phyloP scores from a whole-genome alignment of 352 stramenopile genomes.

The Globisporangium carolinianum region DNA sequence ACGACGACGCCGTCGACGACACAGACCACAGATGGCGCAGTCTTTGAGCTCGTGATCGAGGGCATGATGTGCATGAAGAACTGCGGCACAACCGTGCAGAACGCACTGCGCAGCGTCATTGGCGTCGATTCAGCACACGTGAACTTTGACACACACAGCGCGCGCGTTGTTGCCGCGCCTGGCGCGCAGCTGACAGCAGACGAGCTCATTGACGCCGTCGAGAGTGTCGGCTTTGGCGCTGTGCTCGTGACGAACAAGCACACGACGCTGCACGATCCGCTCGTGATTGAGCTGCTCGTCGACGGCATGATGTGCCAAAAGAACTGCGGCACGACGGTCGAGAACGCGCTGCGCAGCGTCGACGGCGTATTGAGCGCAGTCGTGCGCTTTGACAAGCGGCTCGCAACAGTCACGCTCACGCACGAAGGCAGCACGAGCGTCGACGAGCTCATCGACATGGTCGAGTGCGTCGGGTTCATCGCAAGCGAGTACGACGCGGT shows the following conservation, averaged over 20 bases:
- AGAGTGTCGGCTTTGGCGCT: constrained; percentile 72
- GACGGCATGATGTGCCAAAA: constrained; percentile 95
- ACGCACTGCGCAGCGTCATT: constrained; percentile 50
- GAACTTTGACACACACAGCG: constrained; percentile 54
- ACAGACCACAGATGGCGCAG: background rate
- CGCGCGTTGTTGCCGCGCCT: constrained; percentile 39
- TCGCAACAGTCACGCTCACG: constrained; percentile 49
- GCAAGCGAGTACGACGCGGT: constrained; percentile 49
- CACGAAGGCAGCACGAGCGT: constrained; percentile 38
- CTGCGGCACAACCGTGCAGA: constrained; percentile 88
- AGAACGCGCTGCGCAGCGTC: constrained; percentile 78
- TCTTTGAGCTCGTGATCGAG: constrained; percentile 72
- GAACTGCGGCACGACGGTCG: constrained; percentile 90
- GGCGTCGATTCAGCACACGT: constrained; percentile 70
- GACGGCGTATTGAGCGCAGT: constrained; percentile 59
- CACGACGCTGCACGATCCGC: constrained; percentile 12
- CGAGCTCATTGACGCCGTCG: constrained; percentile 71
- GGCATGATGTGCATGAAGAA: constrained; percentile 96
- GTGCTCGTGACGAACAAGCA: constrained; percentile 13
- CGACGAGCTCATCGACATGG: constrained; percentile 65
- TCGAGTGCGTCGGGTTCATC: constrained; percentile 69
- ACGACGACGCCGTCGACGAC: background rate
- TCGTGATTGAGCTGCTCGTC: constrained; percentile 60
- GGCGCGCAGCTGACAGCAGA: constrained; percentile 26
- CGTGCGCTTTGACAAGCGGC: constrained; percentile 69